Base-by-base conservation (phyloP, 2,329 filamentous ascomycete species). In the Diaporthe caulivora region DNA sequence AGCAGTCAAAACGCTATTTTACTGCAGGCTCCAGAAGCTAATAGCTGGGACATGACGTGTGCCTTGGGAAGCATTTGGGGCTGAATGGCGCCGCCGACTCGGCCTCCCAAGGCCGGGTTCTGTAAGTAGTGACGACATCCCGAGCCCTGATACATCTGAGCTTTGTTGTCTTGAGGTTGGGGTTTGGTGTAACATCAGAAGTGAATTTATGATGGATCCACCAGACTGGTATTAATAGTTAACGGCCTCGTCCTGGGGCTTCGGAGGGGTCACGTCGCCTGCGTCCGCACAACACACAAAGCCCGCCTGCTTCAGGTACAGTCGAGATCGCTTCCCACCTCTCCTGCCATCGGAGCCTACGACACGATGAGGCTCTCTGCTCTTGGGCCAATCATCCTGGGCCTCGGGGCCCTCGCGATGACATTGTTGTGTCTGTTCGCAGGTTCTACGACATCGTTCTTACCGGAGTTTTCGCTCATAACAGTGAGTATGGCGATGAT, bases 351-450 rank as follows among this genome's bases (percentile, higher is more conserved):
- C 62, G 21, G 31, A 18, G n/a, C n/a, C 47, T 13, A 40, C 47
- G 31, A 67, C 55, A 71, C 34, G 68, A 71, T 71, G 68, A 62
- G 68, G 53, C 62, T 71, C 55, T 71, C 68, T 71, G 68, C 68
- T 31, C 57, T 71, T 29, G 68, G 55, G 2, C 68, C 68, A 8
- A 11, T 60, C 24, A 18, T 71, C 8, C 13, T 71, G 44, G 31
- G 68, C 31, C 55, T 71, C 3, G 68, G 68, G 47, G 68, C 68
- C 24, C 31, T 71, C 9, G 40, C 47, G 37, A 37, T 71, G 51
- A 71, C 68, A 31, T 37, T 71, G 37, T 21, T 71, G 31, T 71
- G 68, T 42, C 55, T 71, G 17, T 71, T 71, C 17, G 68, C 68
- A 42, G 68, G 55, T n/a, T 62, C 68, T 29, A 71, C 42, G 18